phyloP scores from a whole-genome alignment of 2,329 filamentous ascomycete genomes.

The Trichoderma sp. region DNA sequence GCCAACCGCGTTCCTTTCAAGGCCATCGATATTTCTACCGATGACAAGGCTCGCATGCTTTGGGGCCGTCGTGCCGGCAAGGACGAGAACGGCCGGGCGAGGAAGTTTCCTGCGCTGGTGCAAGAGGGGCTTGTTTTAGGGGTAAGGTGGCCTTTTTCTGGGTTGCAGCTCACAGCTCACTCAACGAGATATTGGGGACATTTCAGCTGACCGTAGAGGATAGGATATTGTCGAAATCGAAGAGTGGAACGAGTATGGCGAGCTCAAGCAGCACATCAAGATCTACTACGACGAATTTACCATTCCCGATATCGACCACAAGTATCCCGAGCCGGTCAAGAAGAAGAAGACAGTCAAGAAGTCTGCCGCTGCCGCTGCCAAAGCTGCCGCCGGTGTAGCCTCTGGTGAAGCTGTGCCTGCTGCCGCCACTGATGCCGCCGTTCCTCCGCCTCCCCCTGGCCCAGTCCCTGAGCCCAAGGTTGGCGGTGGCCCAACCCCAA shows the following conservation, averaged over 20 bases:
- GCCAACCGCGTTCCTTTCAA: conserved; percentile 94
- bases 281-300: conserved; percentile 63
- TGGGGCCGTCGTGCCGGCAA: conserved; percentile 84
- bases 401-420: conserved; percentile 20
- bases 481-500: conserved; percentile 1
- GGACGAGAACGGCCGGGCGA: conserved; percentile 55
- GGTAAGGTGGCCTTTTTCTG: conserved; percentile 46
- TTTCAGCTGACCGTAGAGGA: background rate
- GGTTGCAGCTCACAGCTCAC: background rate
- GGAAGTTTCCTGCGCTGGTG: conserved; percentile 84
- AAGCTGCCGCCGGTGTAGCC: conserved; percentile 27
- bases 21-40: conserved; percentile 84
- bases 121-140: conserved; percentile 83
- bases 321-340: conserved; percentile 43
- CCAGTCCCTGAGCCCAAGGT: conserved; percentile 27
- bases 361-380: conserved; percentile 24
- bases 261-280: conserved; percentile 81
- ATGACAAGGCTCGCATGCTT: conserved; percentile 82
- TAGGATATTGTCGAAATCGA: conserved; percentile 93
- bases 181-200: background rate
- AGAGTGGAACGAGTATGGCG: conserved; percentile 99
- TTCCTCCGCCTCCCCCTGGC: conserved; percentile 26
- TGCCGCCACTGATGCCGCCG: conserved; percentile 26
- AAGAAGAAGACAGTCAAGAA: conserved; percentile 28
- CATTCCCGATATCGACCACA: conserved; percentile 54